A percentile compares a stretch with the other conserved stretches of the same genome.
Evolutionary conservation across 306 rosid species (phyloP).

Genomic region (Vicia sativa): DNA sequence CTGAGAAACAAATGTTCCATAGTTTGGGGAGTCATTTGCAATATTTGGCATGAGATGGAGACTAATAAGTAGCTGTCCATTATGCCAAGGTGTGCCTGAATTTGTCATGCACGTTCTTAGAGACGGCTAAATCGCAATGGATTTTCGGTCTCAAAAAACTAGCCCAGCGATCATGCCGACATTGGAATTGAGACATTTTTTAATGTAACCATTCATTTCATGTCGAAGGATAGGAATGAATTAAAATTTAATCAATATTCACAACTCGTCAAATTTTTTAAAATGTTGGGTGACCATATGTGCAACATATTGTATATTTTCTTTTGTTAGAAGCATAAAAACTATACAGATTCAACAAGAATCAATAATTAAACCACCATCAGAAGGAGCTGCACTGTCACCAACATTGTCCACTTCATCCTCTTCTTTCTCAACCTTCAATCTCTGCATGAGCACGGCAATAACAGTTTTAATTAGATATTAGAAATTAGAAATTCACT

Average conservation of each 20-base stretch:
- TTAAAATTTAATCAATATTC: too few relatives aligned
- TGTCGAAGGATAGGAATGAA: background rate
- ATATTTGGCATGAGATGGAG: too few relatives aligned
- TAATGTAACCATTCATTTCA: background rate
- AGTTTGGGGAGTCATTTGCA: too few relatives aligned
- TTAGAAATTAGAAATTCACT: constrained; percentile 5
- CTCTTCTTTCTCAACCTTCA: constrained; percentile 59
- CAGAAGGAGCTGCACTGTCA: constrained; percentile 35
- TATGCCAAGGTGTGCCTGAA: too few relatives aligned
- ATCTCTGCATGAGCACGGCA: constrained; percentile 46
- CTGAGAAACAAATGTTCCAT: too few relatives aligned
- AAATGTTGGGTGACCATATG: background rate
- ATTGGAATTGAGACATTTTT: too few relatives aligned
- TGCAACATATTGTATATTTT: background rate
- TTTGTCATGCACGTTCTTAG: too few relatives aligned
- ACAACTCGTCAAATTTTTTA: background rate
- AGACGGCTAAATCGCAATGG: too few relatives aligned
- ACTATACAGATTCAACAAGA: constrained; percentile 30
- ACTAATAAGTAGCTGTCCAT: too few relatives aligned
- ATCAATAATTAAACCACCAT: constrained; percentile 32
- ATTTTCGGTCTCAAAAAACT: too few relatives aligned
- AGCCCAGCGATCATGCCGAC: too few relatives aligned
- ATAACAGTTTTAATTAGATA: constrained; percentile 13
- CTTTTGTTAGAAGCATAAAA: constrained; percentile 8
- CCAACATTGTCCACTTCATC: constrained; percentile 46